phyloP scores from a whole-genome alignment of 2,329 filamentous ascomycete species.

The Stachybotrys echinatus region DNA sequence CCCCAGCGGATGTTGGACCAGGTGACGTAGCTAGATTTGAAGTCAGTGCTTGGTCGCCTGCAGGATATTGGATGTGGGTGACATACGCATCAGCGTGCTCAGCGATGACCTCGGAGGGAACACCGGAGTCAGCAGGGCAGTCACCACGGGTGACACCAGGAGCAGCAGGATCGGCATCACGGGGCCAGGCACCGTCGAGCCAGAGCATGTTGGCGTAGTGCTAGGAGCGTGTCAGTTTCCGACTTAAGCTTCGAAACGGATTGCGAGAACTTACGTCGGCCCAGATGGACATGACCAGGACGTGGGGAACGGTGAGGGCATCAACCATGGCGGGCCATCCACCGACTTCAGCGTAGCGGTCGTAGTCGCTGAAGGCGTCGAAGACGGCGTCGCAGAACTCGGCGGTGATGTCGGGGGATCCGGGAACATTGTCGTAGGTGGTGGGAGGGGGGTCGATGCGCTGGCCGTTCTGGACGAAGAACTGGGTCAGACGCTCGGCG shows the following conservation, averaged over 20 bases:
- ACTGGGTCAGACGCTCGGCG: conserved; percentile 21
- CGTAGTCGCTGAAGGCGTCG: conserved; percentile 43
- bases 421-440: conserved; percentile 7
- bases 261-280: conserved; percentile 27
- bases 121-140: conserved; percentile 17
- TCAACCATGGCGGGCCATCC: conserved; percentile 50
- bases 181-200: conserved; percentile 60
- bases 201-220: conserved; percentile 63
- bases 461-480: conserved; percentile 44
- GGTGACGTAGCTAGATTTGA: conserved; percentile 22
- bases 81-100: conserved; percentile 11
- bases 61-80: no score
- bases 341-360: conserved; percentile 47
- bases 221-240: conserved; percentile 3
- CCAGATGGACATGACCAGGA: conserved; percentile 58
- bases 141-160: conserved; percentile 17
- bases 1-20: conserved; percentile 44
- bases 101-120: conserved; percentile 14
- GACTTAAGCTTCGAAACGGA: background rate
- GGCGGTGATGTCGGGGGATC: conserved; percentile 49
- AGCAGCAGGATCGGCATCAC: conserved; percentile 12
- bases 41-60: conserved; percentile 22
- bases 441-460: conserved; percentile 34
- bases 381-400: conserved; percentile 54
- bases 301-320: conserved; percentile 54